Evolutionary conservation across 495 filamentous ascomycete species (phyloP).

Genomic region (Recurvomyces mirabilis): DNA sequence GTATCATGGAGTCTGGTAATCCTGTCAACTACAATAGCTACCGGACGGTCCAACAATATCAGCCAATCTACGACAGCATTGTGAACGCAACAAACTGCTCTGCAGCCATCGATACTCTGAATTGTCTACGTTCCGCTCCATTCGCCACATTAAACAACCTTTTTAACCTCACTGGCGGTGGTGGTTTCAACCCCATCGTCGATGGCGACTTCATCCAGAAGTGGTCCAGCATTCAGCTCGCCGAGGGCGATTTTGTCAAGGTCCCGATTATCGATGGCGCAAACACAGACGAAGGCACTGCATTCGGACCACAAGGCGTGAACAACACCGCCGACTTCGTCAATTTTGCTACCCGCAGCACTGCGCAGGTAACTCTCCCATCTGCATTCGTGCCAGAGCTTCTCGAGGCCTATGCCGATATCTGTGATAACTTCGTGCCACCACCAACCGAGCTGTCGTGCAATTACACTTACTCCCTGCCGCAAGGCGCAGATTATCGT

Average conservation of each 20-base stretch:
- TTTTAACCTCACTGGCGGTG: slow-evolving; percentile 32
- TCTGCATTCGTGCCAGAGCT: slow-evolving; percentile 30
- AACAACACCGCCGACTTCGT: slow-evolving; percentile 37
- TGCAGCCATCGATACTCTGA: slow-evolving; percentile 28
- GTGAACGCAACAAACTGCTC: slow-evolving; percentile 33
- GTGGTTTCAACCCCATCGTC: slow-evolving; percentile 35
- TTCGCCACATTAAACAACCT: slow-evolving; percentile 46
- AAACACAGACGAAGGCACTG: slow-evolving; percentile 52
- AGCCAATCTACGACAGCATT: slow-evolving; percentile 33
- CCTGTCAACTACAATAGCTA: slow-evolving; percentile 26
- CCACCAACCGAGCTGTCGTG: slow-evolving; percentile 15
- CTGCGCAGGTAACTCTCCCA: slow-evolving; percentile 40
- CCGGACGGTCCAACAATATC: slow-evolving; percentile 14
- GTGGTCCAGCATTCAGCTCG: slow-evolving; percentile 28
- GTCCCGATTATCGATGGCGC: slow-evolving; percentile 50
- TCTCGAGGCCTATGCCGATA: slow-evolving; percentile 31
- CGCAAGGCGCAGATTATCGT: slow-evolving; percentile 41
- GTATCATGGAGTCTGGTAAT: slow-evolving; percentile 39
- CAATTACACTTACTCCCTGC: slow-evolving; percentile 9
- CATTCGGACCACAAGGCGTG: slow-evolving; percentile 39
- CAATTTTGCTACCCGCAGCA: slow-evolving; percentile 22
- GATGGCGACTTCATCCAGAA: slow-evolving; percentile 40
- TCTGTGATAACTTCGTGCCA: slow-evolving; percentile 22
- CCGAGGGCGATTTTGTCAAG: slow-evolving; percentile 38
- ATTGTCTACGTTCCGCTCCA: slow-evolving; percentile 42